These are phyloP conservation scores for Xylariaceae sp. DNA, from an alignment of 2,329 filamentous ascomycete genomes.

Conservation along the genomic window DNA sequence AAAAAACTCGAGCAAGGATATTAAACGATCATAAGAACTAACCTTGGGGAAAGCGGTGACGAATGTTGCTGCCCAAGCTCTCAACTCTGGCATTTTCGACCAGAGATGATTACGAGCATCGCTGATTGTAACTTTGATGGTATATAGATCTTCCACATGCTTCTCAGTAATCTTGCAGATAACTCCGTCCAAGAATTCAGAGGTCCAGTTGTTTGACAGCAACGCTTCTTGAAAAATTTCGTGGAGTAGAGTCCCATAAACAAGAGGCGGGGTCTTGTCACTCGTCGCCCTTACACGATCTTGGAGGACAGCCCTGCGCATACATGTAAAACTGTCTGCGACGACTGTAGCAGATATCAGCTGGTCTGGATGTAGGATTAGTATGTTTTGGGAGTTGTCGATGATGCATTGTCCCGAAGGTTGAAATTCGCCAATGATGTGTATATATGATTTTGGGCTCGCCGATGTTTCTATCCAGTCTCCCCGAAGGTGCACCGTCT, in stretches of 20 bases:
- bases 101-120: constrained; percentile 80
- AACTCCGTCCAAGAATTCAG: constrained; percentile 67
- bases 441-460: constrained; percentile 77
- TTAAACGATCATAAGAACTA: constrained; percentile 35
- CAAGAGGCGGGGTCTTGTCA: constrained; percentile 77
- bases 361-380: constrained; percentile 94
- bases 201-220: constrained; percentile 81
- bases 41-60: constrained; percentile 74
- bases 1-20: constrained; percentile 13
- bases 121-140: constrained; percentile 76
- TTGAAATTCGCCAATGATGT: constrained; percentile 83
- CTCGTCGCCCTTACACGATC: constrained; percentile 92
- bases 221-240: constrained; percentile 94
- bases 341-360: constrained; percentile 94
- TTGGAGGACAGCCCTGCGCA: constrained; percentile 88
- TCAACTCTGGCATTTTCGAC: constrained; percentile 82
- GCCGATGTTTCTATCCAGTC: constrained; percentile 87
- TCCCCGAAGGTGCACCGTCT: constrained; percentile 77
- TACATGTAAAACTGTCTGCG: constrained; percentile 93
- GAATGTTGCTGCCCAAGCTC: constrained; percentile 84
- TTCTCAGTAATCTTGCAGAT: constrained; percentile 74
- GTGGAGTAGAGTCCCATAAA: constrained; percentile 93
- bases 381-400: constrained; percentile 80
- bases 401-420: constrained; percentile 75
- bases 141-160: constrained; percentile 89